Conservation (phyloP, 2,329 filamentous ascomycete genomes). For the Bimuria novae-zelandiae region DNA sequence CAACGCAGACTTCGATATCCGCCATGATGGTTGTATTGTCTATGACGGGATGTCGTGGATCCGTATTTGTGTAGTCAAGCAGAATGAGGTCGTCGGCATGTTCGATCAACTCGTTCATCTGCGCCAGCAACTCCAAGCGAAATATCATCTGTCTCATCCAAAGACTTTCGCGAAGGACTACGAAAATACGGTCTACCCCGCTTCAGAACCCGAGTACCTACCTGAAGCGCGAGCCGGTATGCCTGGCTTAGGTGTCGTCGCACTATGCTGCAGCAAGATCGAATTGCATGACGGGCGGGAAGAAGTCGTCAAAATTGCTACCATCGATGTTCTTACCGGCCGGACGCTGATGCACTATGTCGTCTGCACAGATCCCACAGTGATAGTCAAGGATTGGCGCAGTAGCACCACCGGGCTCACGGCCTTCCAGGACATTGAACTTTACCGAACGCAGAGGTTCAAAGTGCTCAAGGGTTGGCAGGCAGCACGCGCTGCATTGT, state of each 20-base stretch:
- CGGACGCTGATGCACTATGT: conserved; percentile 39
- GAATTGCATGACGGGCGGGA: conserved; percentile 22
- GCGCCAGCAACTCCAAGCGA: conserved; percentile 26
- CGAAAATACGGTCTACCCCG: conserved; percentile 16
- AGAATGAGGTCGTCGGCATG: conserved; percentile 23
- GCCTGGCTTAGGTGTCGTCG: conserved; percentile 26
- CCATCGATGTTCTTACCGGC: conserved; percentile 36
- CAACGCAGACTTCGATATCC: conserved; percentile 34
- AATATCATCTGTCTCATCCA: conserved; percentile 32
- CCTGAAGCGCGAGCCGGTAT: conserved; percentile 16
- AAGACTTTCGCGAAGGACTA: conserved; percentile 31
- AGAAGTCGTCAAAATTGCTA: conserved; percentile 41
- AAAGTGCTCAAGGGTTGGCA: conserved; percentile 41
- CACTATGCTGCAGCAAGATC: conserved; percentile 36
- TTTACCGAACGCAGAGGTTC: conserved; percentile 31
- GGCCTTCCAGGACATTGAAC: conserved; percentile 30
- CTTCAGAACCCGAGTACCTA: conserved; percentile 27
- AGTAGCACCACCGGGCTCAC: conserved; percentile 29
- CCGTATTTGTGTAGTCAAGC: conserved; percentile 28
- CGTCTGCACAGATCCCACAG: conserved; percentile 31
- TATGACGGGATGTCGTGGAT: conserved; percentile 30
- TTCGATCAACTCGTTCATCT: conserved; percentile 36
- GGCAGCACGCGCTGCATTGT: conserved; percentile 36
- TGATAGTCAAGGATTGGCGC: conserved; percentile 31
- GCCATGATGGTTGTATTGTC: conserved; percentile 29